A percentile compares a stretch with the other conserved stretches of the same genome.
phyloP scores from a whole-genome alignment of 805 yeast genomes.

The Cyberlindnera japonica region DNA sequence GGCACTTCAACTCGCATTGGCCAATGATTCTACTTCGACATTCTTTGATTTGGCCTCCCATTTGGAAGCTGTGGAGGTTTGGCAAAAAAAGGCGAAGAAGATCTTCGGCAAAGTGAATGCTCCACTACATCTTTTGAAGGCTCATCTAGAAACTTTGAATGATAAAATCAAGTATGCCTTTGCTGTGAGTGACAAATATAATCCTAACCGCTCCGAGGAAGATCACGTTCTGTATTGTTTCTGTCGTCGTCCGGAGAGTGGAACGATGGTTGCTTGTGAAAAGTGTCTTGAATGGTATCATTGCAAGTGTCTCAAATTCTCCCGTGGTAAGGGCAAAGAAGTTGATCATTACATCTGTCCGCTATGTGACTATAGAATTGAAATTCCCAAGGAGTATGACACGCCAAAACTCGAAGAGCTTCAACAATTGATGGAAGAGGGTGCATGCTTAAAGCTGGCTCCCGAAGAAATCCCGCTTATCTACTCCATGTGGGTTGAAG shows the following conservation, averaged over 20 bases:
- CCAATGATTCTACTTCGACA: background rate
- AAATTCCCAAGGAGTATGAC: conserved; percentile 30
- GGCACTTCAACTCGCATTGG: conserved; percentile 8
- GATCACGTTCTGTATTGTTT: conserved; percentile 45
- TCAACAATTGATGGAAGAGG: conserved; percentile 27
- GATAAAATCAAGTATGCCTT: conserved; percentile 23
- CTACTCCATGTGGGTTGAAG: conserved; percentile 17
- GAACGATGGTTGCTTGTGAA: conserved; percentile 71
- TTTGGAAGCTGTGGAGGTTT: conserved; percentile 30
- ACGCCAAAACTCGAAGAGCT: conserved; percentile 35
- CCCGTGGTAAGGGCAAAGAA: conserved; percentile 29
- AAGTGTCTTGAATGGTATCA: conserved; percentile 72
- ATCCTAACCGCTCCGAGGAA: conserved; percentile 8
- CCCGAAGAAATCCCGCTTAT: conserved; percentile 34
- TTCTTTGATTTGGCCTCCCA: conserved; percentile 18
- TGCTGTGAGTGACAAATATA: conserved; percentile 25
- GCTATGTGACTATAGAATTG: conserved; percentile 42
- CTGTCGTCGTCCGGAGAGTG: conserved; percentile 57
- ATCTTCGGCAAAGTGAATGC: conserved; percentile 36
- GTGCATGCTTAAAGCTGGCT: conserved; percentile 27
- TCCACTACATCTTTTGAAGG: conserved; percentile 28
- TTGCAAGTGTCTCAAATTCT: conserved; percentile 48
- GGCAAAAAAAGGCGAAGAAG: conserved; percentile 34
- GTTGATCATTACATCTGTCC: conserved; percentile 48
- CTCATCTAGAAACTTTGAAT: conserved; percentile 26